Evolutionary conservation across 352 stramenopile genomes (phyloP).

Genomic region (Phytophthora chlamydospora): DNA sequence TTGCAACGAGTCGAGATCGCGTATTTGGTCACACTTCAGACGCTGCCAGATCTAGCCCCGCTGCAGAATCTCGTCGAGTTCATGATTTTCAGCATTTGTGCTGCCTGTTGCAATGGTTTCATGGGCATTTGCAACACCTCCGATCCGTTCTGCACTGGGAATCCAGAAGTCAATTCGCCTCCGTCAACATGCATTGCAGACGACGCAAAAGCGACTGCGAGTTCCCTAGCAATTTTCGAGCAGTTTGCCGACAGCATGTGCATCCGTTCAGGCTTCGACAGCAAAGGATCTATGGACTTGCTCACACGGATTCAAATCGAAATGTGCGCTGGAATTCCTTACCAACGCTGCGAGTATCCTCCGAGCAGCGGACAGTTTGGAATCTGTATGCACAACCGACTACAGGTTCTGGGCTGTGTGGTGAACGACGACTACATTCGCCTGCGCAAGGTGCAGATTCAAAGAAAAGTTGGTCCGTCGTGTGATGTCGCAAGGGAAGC

Average conservation of each 20-base stretch:
- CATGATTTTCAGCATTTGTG: constrained; percentile 3
- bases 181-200: constrained; percentile 1
- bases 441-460: constrained; percentile 20
- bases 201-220: not conserved
- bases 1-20: constrained; percentile 11
- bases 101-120: constrained; percentile 40
- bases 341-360: constrained; percentile 7
- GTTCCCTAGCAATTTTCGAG: not conserved
- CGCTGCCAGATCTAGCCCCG: constrained; percentile 19
- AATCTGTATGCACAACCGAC: constrained; percentile 34
- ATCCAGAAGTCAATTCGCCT: not conserved
- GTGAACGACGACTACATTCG: constrained; percentile 5
- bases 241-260: not conserved
- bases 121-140: constrained; percentile 22
- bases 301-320: not conserved
- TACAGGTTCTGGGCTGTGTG: constrained; percentile 26
- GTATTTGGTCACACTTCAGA: constrained; percentile 5
- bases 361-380: constrained; percentile 3
- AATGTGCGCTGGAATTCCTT: constrained; percentile 16
- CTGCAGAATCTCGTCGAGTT: constrained; percentile 23
- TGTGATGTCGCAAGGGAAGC: constrained; percentile 22
- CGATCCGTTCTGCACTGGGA: constrained; percentile 11
- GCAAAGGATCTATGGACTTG: too few relatives aligned
- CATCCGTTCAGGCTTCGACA: constrained; percentile 2
- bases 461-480: not conserved